Base-by-base conservation (phyloP, 495 filamentous ascomycete species). In the Penicillium lividum region DNA sequence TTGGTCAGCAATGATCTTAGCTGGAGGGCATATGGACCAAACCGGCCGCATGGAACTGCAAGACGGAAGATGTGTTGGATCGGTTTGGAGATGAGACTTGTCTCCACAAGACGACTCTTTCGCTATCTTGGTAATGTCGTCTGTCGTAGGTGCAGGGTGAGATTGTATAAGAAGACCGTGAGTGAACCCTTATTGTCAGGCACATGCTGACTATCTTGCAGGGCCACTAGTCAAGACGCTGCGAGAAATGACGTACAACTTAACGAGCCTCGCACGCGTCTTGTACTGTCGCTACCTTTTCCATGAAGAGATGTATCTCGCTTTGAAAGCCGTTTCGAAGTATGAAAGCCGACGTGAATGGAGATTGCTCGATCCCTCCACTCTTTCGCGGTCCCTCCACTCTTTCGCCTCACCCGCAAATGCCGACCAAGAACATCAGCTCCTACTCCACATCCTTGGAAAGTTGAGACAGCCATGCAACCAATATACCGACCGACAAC, bases 41-140 rank as follows among this genome's bases (percentile, higher is more conserved):
- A 27, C 30, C 13, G 16, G 13, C 0, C n/a, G 22, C 13, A 22
- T 6, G 36, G 13, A n/a, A 3, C 3, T n/a, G 13, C 31, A 38
- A 51, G 49, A 38, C 29, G 30, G 33, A 22, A 2, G 15, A 18
- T 34, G 49, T 7, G 33, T 34, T 34, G 8, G 33, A 2, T 34
- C 11, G 7, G 7, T 10, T 34, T 34, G 0, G 33, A 10, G 33
- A 34, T 34, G 2, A 10, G 33, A 10, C 33, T 34, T 34, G 8
- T 34, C 33, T 6, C 7, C 33, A 6, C 8, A 34, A 34, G 33
- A 10, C 11, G 11, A 34, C 9, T 1, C 4, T 6, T 34, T 8
- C 33, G 49, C 30, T 51, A 7, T 34, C 49, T 51, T 38, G 15
- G 30, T 6, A 51, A 31, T 51, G 29, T 51, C 13, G 15, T 51